phyloP scores from a whole-genome alignment of 1,284 basidiomycete genomes.

The Rhodotorula sp. region DNA sequence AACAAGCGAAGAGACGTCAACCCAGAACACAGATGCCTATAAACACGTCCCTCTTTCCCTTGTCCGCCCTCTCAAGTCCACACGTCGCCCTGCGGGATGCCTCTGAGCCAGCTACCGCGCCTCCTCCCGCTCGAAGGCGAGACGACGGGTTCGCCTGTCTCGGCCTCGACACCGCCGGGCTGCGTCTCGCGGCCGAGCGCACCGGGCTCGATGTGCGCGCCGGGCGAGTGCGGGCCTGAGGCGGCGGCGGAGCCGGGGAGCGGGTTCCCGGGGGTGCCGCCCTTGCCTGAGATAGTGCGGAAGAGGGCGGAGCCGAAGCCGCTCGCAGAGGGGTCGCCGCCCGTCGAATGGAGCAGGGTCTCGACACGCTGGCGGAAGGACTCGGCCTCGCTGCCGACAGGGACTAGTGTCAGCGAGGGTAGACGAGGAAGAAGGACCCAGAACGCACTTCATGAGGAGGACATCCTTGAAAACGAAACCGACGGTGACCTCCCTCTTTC shows the following conservation, averaged over 20 bases:
- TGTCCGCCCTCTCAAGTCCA: neutral
- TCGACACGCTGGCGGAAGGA: slow-evolving; percentile 10
- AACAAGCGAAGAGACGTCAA: neutral
- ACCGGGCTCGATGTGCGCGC: neutral
- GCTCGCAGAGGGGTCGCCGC: neutral
- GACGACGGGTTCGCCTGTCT: neutral
- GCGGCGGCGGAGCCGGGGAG: too few species aligned
- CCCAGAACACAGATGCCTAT: neutral
- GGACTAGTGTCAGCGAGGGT: too few species aligned
- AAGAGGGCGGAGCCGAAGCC: neutral
- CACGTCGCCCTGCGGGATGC: slow-evolving; percentile 3
- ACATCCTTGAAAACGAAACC: slow-evolving; percentile 24
- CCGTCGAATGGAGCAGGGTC: neutral
- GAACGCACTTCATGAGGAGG: slow-evolving; percentile 18
- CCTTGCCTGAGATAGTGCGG: slow-evolving; percentile 14
- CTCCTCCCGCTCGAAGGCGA: neutral
- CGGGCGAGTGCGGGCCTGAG: too few species aligned
- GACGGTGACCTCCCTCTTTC: slow-evolving; percentile 13
- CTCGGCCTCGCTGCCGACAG: slow-evolving; percentile 7
- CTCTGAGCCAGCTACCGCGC: slow-evolving; percentile 8
- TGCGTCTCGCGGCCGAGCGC: neutral
- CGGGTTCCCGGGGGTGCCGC: too few species aligned
- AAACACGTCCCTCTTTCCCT: neutral
- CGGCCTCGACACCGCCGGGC: neutral
- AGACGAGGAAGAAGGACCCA: too few species aligned